Conservation (phyloP, 2,329 filamentous ascomycete species). For the Microcyclospora tardicrescens region DNA sequence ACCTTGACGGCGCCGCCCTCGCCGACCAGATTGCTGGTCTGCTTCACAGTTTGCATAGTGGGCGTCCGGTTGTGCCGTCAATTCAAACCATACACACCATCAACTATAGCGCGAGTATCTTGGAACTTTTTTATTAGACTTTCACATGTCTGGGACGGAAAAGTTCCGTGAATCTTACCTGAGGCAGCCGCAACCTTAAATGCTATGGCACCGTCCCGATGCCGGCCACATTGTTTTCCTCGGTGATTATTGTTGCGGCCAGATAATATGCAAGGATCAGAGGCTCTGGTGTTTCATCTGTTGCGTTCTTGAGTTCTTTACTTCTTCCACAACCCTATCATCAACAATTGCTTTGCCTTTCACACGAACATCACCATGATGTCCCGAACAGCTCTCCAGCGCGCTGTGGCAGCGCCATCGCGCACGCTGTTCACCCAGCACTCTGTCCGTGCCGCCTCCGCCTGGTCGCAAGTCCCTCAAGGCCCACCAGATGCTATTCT, state of each 20-base stretch:
- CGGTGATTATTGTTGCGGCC: too few species aligned
- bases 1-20: constrained; percentile 15
- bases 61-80: constrained; percentile 2
- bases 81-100: neutral
- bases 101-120: too few species aligned
- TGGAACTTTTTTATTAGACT: too few species aligned
- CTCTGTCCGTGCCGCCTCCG: constrained; percentile 54
- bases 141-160: too few species aligned
- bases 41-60: constrained; percentile 3
- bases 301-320: neutral
- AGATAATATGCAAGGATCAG: too few species aligned
- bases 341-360: neutral
- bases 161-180: too few species aligned
- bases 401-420: constrained; percentile 15
- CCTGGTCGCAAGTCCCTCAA: constrained; percentile 83
- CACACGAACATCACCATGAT: constrained; percentile 13
- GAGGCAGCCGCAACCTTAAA: too few species aligned
- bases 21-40: constrained; percentile 16
- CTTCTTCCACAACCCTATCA: constrained; percentile 1
- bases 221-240: too few species aligned
- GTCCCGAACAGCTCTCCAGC: constrained; percentile 18
- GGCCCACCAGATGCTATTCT: constrained; percentile 70
- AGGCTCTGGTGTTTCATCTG: too few species aligned
- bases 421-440: constrained; percentile 15
- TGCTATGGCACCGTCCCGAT: too few species aligned